A percentile compares a stretch with the other conserved stretches of the same genome.
phyloP scores from a whole-genome alignment of 2,329 filamentous ascomycete genomes.

The Curvularia sp. region DNA sequence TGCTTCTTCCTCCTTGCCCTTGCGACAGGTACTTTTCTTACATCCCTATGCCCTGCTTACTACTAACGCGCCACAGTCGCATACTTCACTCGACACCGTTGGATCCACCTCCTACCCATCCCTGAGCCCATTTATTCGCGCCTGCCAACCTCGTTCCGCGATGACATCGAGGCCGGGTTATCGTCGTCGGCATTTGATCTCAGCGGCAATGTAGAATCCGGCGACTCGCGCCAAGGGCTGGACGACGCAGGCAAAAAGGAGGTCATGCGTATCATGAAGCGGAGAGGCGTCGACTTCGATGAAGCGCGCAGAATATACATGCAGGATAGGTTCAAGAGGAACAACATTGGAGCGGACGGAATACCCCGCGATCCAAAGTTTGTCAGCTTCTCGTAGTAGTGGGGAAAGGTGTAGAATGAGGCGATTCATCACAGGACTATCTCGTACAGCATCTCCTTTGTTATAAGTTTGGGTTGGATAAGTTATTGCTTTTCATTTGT shows the following conservation, averaged over 20 bases:
- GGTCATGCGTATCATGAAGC: constrained; percentile 90
- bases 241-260: constrained; percentile 82
- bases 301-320: constrained; percentile 87
- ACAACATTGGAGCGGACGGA: constrained; percentile 88
- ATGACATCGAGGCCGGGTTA: constrained; percentile 87
- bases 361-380: constrained; percentile 91
- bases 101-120: constrained; percentile 73
- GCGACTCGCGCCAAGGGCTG: constrained; percentile 80
- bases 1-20: constrained; percentile 74
- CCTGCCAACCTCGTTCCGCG: constrained; percentile 77
- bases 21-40: constrained; percentile 66
- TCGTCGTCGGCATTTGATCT: constrained; percentile 86
- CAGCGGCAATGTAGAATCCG: constrained; percentile 76
- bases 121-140: constrained; percentile 74
- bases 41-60: constrained; percentile 8
- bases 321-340: constrained; percentile 83
- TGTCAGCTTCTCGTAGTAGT: constrained; percentile 77
- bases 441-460: constrained; percentile 16
- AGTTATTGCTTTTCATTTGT: constrained; percentile 18
- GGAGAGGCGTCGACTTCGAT: constrained; percentile 81
- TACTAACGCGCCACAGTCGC: constrained; percentile 60
- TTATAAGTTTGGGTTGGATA: constrained; percentile 6
- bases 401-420: background rate
- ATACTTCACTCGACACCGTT: constrained; percentile 80
- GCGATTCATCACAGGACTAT: constrained; percentile 3